These are phyloP conservation scores for Phytophthora sp. DNA, from an alignment of 352 stramenopile species.

Conservation along the genomic window DNA sequence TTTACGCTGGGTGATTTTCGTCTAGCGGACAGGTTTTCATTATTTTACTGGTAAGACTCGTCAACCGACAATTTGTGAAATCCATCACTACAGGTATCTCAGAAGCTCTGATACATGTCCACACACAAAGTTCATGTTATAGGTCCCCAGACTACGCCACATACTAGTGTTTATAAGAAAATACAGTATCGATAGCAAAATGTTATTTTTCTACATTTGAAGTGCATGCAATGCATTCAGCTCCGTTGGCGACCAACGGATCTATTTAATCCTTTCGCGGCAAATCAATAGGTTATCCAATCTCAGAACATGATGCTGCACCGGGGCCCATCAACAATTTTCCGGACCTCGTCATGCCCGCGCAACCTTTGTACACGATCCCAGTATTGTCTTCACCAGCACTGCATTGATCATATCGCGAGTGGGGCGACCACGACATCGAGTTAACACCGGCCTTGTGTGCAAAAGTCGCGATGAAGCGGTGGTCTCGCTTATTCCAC, in stretches of 20 bases:
- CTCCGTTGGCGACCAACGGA: slow-evolving; percentile 92
- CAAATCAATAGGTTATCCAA: no score
- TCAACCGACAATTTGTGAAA: no score
- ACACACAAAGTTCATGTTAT: no score
- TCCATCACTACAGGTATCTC: no score
- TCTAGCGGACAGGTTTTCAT: no score
- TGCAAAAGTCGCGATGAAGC: slow-evolving; percentile 96
- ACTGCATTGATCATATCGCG: slow-evolving; percentile 94
- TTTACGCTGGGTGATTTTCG: no score
- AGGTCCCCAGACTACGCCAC: no score
- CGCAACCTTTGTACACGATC: slow-evolving; percentile 95
- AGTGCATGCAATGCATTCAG: slow-evolving; percentile 96
- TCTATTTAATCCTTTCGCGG: slow-evolving; percentile 81
- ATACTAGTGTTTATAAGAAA: no score
- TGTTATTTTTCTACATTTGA: slow-evolving; percentile 73
- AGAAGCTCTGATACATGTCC: no score
- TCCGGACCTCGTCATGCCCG: slow-evolving; percentile 35
- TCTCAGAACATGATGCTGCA: slow-evolving; percentile 60
- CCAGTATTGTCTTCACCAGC: slow-evolving; percentile 94
- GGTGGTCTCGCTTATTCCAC: slow-evolving; percentile 98
- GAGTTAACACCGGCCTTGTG: slow-evolving; percentile 95
- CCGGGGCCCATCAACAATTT: slow-evolving; percentile 31
- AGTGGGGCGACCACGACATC: slow-evolving; percentile 96
- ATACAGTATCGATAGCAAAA: no score
- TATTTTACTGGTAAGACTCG: no score